Evolutionary conservation across 306 rosid genomes (phyloP).

Genomic region (Vigna mungo): DNA sequence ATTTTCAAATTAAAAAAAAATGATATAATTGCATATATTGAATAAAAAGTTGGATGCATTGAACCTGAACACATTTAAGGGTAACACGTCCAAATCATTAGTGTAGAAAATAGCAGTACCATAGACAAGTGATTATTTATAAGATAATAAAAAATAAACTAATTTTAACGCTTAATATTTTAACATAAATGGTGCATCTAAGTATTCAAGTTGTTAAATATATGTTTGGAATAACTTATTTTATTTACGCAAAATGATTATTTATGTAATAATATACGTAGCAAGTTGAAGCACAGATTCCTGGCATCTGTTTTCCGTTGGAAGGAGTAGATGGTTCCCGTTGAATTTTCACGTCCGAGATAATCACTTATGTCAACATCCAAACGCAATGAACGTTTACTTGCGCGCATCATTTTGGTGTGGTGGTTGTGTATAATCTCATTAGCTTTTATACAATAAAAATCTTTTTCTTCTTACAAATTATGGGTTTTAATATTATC

Average conservation of each 20-base stretch:
- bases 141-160: constrained; percentile 36
- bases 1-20: background rate
- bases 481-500: background rate
- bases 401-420: constrained; percentile 1
- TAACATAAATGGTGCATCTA: constrained; percentile 15
- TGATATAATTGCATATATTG: constrained; percentile 1
- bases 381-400: constrained; percentile 4
- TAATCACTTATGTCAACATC: constrained; percentile 23
- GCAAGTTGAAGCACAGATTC: constrained; percentile 35
- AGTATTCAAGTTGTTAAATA: constrained; percentile 42
- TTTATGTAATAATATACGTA: background rate
- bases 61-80: constrained; percentile 41
- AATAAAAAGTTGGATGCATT: constrained; percentile 40
- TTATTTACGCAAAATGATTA: constrained; percentile 25
- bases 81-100: constrained; percentile 41
- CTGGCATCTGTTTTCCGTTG: constrained; percentile 23
- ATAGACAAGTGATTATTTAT: constrained; percentile 19
- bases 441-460: background rate
- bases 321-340: background rate
- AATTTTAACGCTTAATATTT: constrained; percentile 1
- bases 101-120: constrained; percentile 32
- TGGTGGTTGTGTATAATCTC: background rate
- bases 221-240: constrained; percentile 12
- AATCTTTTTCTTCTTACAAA: background rate
- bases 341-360: constrained; percentile 17